phyloP scores from a whole-genome alignment of 2,329 filamentous ascomycete species.

The Xylaria sp. region DNA sequence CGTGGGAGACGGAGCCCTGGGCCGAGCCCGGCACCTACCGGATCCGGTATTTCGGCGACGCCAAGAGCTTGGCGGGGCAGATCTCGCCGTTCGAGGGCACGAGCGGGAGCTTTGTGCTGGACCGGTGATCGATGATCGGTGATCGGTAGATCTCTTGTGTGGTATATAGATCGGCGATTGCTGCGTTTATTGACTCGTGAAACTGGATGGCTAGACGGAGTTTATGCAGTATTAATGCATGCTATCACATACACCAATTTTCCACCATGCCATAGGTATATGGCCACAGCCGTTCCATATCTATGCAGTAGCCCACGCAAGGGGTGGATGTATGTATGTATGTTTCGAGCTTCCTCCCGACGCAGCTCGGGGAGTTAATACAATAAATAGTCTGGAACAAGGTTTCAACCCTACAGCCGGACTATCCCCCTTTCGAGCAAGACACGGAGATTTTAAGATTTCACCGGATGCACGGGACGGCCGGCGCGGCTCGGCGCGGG shows the following conservation, averaged over 20 bases:
- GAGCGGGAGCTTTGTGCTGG: constrained; percentile 56
- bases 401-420: background rate
- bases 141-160: constrained; percentile 4
- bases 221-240: no score
- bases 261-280: no score
- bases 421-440: background rate
- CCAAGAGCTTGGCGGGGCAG: constrained; percentile 64
- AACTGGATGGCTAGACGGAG: no score
- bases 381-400: background rate
- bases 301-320: no score
- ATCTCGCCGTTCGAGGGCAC: constrained; percentile 71
- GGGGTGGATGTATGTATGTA: no score
- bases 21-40: constrained; percentile 68
- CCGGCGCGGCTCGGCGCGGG: no score
- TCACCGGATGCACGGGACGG: background rate
- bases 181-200: no score
- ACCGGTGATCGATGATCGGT: constrained; percentile 12
- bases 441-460: background rate
- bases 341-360: no score
- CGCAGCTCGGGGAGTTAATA: no score
- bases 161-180: background rate
- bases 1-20: constrained; percentile 73
- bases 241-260: no score
- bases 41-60: constrained; percentile 79
- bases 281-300: no score